Conservation (phyloP, 257 asterid genomes). For the Misopates orontium region DNA sequence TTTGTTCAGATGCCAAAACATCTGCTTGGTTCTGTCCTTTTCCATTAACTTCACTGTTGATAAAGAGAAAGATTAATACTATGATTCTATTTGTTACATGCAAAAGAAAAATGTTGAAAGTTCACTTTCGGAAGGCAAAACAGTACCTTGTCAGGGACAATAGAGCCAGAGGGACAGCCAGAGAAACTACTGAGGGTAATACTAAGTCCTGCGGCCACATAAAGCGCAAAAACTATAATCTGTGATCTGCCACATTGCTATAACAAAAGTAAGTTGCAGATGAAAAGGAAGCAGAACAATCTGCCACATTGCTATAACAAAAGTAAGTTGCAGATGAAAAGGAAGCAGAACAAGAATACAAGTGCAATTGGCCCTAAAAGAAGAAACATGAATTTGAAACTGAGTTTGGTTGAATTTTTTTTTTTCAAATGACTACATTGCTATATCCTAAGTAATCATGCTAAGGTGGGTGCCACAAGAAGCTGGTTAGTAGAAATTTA, state of each 20-base stretch:
- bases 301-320: neutral
- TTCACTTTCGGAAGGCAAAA: constrained; percentile 27
- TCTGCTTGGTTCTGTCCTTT: constrained; percentile 58
- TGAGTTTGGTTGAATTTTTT: neutral
- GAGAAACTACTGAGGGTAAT: constrained; percentile 74
- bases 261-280: neutral
- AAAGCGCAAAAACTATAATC: constrained; percentile 1
- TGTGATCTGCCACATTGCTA: neutral
- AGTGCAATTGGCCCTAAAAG: neutral
- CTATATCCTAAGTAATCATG: neutral
- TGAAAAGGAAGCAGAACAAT: neutral
- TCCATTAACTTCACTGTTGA: constrained; percentile 74
- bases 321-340: neutral
- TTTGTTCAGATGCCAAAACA: constrained; percentile 86
- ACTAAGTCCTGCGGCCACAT: constrained; percentile 58
- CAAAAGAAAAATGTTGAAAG: constrained; percentile 5
- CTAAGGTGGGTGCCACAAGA: neutral
- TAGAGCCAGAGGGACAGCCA: constrained; percentile 91
- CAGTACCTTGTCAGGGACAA: constrained; percentile 89
- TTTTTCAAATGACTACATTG: neutral
- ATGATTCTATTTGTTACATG: too few relatives aligned
- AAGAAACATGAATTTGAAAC: neutral
- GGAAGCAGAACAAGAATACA: constrained; percentile 18
- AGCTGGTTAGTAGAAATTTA: neutral
- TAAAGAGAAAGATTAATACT: constrained; percentile 19